phyloP scores from a whole-genome alignment of 768 basidiomycete species.

The Suillus plorans region DNA sequence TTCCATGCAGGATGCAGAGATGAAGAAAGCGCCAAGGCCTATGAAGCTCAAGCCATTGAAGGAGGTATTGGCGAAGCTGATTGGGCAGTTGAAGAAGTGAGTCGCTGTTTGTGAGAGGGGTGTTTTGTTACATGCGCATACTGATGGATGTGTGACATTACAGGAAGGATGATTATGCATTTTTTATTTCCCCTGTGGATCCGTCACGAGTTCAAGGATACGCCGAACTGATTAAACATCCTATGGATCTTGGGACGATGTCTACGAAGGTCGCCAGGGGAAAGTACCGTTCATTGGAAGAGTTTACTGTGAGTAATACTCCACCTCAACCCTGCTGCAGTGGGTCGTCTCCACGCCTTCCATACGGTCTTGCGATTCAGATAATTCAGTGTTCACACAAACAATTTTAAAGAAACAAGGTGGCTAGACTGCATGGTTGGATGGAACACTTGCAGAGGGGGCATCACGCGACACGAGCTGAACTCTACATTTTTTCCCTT shows the following conservation, averaged over 20 bases:
- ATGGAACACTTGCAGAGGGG: neutral
- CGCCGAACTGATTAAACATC: slow-evolving; percentile 67
- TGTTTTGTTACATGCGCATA: neutral
- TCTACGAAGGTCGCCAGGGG: slow-evolving; percentile 72
- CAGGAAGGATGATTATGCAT: slow-evolving; percentile 86
- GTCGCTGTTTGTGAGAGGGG: slow-evolving; percentile 13
- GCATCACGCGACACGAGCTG: slow-evolving; percentile 12
- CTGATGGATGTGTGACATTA: slow-evolving; percentile 15
- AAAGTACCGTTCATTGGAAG: slow-evolving; percentile 77
- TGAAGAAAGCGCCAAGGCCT: slow-evolving; percentile 49
- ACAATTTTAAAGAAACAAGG: neutral
- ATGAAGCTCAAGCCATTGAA: slow-evolving; percentile 78
- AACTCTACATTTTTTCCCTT: slow-evolving; percentile 1
- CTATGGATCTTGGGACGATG: slow-evolving; percentile 95
- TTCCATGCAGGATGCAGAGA: slow-evolving; percentile 22
- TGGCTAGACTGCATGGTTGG: neutral
- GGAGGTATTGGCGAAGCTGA: slow-evolving; percentile 67
- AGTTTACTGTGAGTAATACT: slow-evolving; percentile 61
- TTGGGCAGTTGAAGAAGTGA: slow-evolving; percentile 75
- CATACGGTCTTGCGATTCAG: neutral
- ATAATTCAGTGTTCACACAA: neutral
- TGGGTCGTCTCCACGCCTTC: neutral
- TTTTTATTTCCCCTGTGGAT: slow-evolving; percentile 74
- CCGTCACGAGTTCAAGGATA: slow-evolving; percentile 59
- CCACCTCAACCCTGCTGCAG: neutral